phyloP scores from a whole-genome alignment of 73 alveolate species.

The Tetrahymena elliotti region DNA sequence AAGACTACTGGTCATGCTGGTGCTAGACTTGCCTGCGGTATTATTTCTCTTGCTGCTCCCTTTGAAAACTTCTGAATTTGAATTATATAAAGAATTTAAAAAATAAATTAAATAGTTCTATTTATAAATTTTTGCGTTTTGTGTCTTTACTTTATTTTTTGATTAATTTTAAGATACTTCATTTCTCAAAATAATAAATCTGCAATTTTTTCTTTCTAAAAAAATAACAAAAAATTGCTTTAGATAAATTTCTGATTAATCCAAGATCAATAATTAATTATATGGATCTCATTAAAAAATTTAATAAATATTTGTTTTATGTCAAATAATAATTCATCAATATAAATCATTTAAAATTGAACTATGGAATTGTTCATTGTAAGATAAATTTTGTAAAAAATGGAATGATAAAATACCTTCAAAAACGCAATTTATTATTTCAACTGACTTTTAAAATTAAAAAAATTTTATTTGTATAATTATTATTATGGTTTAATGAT shows the following conservation, averaged over 20 bases:
- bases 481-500: too few species aligned
- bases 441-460: too few species aligned
- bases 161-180: neutral
- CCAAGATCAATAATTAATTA: too few species aligned
- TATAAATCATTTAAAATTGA: too few species aligned
- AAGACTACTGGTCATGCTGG: conserved; percentile 76
- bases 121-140: neutral
- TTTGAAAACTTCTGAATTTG: conserved; percentile 4
- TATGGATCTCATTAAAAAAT: too few species aligned
- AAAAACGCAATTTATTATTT: too few species aligned
- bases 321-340: too few species aligned
- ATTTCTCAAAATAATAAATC: neutral
- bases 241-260: neutral
- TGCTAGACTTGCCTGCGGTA: conserved; percentile 76
- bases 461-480: too few species aligned
- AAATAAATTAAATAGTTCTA: too few species aligned
- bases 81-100: neutral
- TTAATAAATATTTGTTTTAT: neutral
- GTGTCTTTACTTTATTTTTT: neutral
- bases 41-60: conserved; percentile 53
- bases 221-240: neutral
- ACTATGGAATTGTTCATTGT: too few species aligned
- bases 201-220: neutral
- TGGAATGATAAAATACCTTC: too few species aligned
- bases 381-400: too few species aligned